Evolutionary conservation across 345 rosid genomes (phyloP).

Genomic region (Rhizophora apiculata): DNA sequence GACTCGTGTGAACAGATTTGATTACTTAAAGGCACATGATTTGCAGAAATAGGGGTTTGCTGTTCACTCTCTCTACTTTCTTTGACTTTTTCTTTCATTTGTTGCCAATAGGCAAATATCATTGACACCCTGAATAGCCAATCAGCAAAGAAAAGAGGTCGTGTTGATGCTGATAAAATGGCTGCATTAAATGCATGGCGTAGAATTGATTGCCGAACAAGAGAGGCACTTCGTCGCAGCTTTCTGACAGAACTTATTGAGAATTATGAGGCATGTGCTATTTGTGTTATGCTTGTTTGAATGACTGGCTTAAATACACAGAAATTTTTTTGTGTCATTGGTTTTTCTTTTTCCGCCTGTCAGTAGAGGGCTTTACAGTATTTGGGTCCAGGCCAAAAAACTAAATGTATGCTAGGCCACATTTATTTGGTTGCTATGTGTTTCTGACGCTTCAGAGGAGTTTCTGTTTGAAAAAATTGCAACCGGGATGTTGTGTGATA

Average conservation of each 20-base stretch:
- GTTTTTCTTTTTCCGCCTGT: too few relatives aligned
- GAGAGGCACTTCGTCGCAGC: slow-evolving; percentile 89
- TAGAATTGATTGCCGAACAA: slow-evolving; percentile 72
- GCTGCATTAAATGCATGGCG: slow-evolving; percentile 79
- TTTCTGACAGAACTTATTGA: slow-evolving; percentile 74
- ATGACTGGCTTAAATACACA: background rate
- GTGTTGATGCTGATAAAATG: slow-evolving; percentile 58
- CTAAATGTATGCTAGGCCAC: too few relatives aligned
- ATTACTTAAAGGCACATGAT: background rate
- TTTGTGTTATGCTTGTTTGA: slow-evolving; percentile 5
- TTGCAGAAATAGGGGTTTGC: background rate
- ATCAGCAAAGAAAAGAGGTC: slow-evolving; percentile 48
- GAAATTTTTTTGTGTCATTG: background rate
- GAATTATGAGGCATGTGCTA: slow-evolving; percentile 62
- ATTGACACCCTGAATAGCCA: slow-evolving; percentile 44
- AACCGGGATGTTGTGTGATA: background rate
- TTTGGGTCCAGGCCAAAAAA: too few relatives aligned
- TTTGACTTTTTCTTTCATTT: slow-evolving; percentile 17
- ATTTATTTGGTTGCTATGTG: too few relatives aligned
- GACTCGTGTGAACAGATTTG: background rate
- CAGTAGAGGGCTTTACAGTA: too few relatives aligned
- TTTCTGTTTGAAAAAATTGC: background rate
- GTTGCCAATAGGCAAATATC: slow-evolving; percentile 54
- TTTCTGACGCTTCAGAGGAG: too few relatives aligned
- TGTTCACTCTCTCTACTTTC: background rate